Evolutionary conservation across 345 rosid species (phyloP), one percentile per base, ranked within the genome.

Genomic region (Cardamine resedifolia): DNA sequence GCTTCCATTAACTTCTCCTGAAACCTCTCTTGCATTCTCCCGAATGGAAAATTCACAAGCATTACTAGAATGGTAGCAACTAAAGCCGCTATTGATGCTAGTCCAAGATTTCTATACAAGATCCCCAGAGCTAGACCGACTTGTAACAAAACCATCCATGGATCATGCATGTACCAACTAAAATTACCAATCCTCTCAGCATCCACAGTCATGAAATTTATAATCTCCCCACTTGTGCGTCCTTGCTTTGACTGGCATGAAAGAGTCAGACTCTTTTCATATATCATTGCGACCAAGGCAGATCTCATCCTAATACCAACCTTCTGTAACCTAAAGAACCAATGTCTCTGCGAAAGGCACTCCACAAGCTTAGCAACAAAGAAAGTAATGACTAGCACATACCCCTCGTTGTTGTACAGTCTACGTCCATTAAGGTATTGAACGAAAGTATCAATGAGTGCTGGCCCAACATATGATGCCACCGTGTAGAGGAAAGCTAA

Each of bases 1-100:
- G 91, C 82, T 76, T 87, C 68, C 96, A 89, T 89, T 66, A 91
- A 72, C 82, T 83, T 85, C 27, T 80, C 85, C 79, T 91, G 91
- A 74, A 78, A 88, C 61, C 73, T 85, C 79, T 88, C 89, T 66
- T 78, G 83, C 67, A 83, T 59, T 79, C 74, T 85, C 10, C 89
- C 88, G 33, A 83, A 65, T 15, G 95, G 95, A 65, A 75, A 74
- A 58, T 82, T 91, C 10, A 74, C 68, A 24, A 85, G 71, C 96
- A 86, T 85, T 10, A 86, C 85, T 49, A 81, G 10, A 49, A 85
- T 10, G 7, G 88, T 85, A n/a, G 90, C 77, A 59, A 80, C 43
- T 20, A 89, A 60, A 30, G 96, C 73, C 3, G 90, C 89, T 71
- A 89, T 50, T 0, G 87, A 70, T 26, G 88, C 91, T 47, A 81